Percentiles rank a stretch among this genome's conserved stretches.
Evolutionary conservation across 177 flowering plant genomes (phyloP).

Genomic region (Vitis hybrid): DNA sequence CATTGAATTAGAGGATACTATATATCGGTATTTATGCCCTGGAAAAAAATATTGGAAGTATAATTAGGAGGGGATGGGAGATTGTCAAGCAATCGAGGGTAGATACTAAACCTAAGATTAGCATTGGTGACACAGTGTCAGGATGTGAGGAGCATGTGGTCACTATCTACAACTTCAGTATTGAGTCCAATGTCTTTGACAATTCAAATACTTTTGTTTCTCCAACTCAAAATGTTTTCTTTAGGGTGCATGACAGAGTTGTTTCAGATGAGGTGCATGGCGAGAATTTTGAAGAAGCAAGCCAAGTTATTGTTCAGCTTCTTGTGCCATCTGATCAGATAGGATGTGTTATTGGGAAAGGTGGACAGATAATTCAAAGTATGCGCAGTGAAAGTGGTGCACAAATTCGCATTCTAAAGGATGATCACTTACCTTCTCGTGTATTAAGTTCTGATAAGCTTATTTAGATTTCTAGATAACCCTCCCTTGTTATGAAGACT

Average conservation of each 20-base stretch:
- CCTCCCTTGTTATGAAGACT: slow-evolving; percentile 57
- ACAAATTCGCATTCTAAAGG: slow-evolving; percentile 87
- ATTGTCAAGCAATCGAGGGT: slow-evolving; percentile 84
- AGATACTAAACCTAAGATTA: slow-evolving; percentile 83
- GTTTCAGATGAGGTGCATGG: slow-evolving; percentile 61
- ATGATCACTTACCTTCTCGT: slow-evolving; percentile 16
- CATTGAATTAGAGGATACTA: slow-evolving; percentile 77
- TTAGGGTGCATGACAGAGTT: slow-evolving; percentile 80
- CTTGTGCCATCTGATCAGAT: slow-evolving; percentile 43
- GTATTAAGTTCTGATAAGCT: no score
- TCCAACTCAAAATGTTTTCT: slow-evolving; percentile 94
- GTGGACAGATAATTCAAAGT: slow-evolving; percentile 85
- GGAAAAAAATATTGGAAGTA: slow-evolving; percentile 86
- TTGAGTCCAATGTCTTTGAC: slow-evolving; percentile 66
- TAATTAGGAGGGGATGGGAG: slow-evolving; percentile 94
- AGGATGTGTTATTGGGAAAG: slow-evolving; percentile 81
- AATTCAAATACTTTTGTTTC: slow-evolving; percentile 47
- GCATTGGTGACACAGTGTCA: slow-evolving; percentile 79
- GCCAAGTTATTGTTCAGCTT: slow-evolving; percentile 60
- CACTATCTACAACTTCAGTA: slow-evolving; percentile 75
- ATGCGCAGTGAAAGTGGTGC: slow-evolving; percentile 89
- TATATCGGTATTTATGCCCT: slow-evolving; percentile 83
- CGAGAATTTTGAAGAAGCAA: slow-evolving; percentile 56
- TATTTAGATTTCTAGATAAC: no score
- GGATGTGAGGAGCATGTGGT: slow-evolving; percentile 90